Percentiles rank a stretch among this genome's conserved stretches.
Evolutionary conservation across 2,329 filamentous ascomycete genomes (phyloP).

Genomic region (Stemphylium vesicarium): DNA sequence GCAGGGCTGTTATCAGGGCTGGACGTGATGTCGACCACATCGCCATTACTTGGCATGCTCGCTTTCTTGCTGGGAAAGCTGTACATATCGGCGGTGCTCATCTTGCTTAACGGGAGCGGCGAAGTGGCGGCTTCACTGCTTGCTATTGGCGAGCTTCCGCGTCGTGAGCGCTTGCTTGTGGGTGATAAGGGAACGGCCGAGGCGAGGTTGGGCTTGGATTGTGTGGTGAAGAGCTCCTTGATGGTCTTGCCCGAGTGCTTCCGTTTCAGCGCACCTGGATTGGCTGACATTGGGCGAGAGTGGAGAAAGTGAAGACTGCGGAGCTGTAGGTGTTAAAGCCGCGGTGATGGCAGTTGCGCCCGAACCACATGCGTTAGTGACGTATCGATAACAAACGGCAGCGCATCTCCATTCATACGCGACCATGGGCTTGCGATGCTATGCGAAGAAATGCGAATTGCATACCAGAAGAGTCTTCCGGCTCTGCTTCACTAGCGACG

Average conservation of each 20-base stretch:
- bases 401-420: not conserved
- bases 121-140: slow-evolving; percentile 17
- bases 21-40: slow-evolving; percentile 39
- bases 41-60: slow-evolving; percentile 17
- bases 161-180: slow-evolving; percentile 40
- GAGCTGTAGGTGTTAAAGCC: slow-evolving; percentile 25
- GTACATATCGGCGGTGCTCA: slow-evolving; percentile 46
- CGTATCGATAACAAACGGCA: slow-evolving; percentile 19
- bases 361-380: slow-evolving; percentile 19
- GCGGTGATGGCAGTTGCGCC: slow-evolving; percentile 37
- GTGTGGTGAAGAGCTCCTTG: slow-evolving; percentile 45
- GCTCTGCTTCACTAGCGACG: not conserved
- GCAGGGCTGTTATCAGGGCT: slow-evolving; percentile 52
- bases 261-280: slow-evolving; percentile 42
- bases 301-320: slow-evolving; percentile 15
- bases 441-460: not conserved
- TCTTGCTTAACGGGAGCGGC: slow-evolving; percentile 20
- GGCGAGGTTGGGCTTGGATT: slow-evolving; percentile 41
- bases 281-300: slow-evolving; percentile 42
- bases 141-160: slow-evolving; percentile 29
- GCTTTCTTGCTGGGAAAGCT: slow-evolving; percentile 42
- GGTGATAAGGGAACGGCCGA: slow-evolving; percentile 37
- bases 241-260: slow-evolving; percentile 47
- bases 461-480: not conserved
- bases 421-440: not conserved